Base-by-base conservation (phyloP, 176 grass and related monocot species). In the Avena insularis region DNA sequence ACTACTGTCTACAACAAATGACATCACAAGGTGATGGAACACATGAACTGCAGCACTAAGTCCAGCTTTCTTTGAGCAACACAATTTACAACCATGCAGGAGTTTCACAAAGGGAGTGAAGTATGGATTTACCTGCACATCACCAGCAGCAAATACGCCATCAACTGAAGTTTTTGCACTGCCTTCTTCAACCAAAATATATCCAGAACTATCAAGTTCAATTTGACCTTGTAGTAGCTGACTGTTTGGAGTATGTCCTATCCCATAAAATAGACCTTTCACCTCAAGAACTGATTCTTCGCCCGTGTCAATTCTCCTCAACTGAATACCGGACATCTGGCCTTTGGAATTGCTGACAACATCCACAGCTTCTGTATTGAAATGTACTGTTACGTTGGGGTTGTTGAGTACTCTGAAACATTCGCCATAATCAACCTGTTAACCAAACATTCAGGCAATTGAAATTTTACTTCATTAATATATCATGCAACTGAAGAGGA, bases 351-450 rank as follows among this genome's bases (percentile, higher is more conserved):
- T 98, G 77, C 94, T 85, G 38, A 98, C 87, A 78, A 94, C 97
- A 85, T 98, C 97, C 87, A 89, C 56, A 25, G 85, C 89, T 95
- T 96, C 89, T 78, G 97, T 96, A 94, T 92, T 94, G 92, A 81
- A 98, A 90, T 98, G 97, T 85, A 98, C 94, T 76, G 94, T 96
- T 90, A 96, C 83, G 88, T 94, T 98, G 79, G 90, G 92, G 88
- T 93, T 98, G 97, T 87, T 98, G 90, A 94, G 80, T 91, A 98
- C 94, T 98, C 97, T 98, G 92, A 98, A 98, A 98, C 92, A 98
- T 98, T 94, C 97, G 90, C 97, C 97, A 95, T 85, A 93, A 95
- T 91, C 78, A 95, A 95, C 93, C 96, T 98, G 97, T 98, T 98
- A 98, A 98, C 91, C 90, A 96, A 91, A 96, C 91, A 96, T 94